Conservation (phyloP, 2,329 filamentous ascomycete genomes). For the Tolypocladium album region DNA sequence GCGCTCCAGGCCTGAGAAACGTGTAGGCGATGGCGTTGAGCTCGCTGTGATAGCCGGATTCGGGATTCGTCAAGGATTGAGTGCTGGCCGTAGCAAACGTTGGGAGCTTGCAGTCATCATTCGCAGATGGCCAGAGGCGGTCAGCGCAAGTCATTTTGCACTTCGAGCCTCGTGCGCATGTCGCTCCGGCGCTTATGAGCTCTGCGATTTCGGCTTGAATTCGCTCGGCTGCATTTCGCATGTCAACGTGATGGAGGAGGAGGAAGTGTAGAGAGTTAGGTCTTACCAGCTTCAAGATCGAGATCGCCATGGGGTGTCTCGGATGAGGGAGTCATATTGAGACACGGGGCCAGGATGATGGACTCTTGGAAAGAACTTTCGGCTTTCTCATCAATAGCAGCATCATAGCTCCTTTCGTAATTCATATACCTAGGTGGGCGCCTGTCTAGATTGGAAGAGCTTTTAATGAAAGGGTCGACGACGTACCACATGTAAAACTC, state of each 20-base stretch:
- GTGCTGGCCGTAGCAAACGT: constrained; percentile 1
- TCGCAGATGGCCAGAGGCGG: background rate
- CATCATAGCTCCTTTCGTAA: constrained; percentile 20
- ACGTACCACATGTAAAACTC: constrained; percentile 38
- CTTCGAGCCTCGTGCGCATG: background rate
- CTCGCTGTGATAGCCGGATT: constrained; percentile 10
- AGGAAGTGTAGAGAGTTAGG: background rate
- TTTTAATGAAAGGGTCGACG: background rate
- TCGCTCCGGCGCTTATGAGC: background rate
- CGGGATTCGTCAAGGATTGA: background rate
- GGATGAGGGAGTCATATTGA: background rate
- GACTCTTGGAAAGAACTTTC: background rate
- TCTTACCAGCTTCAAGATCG: background rate
- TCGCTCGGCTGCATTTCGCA: background rate
- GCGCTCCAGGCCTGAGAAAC: constrained; percentile 27
- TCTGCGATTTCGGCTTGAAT: background rate
- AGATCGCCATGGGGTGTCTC: background rate
- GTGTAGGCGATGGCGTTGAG: constrained; percentile 28
- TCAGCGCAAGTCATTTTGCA: background rate
- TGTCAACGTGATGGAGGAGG: background rate
- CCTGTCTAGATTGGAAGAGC: background rate
- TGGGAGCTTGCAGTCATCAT: background rate
- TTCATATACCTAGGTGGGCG: constrained; percentile 27
- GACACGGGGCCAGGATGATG: accelerated
- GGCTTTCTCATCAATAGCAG: background rate